These are phyloP conservation scores for Piloderma croceum DNA, from an alignment of 768 basidiomycete species.

Conservation along the genomic window DNA sequence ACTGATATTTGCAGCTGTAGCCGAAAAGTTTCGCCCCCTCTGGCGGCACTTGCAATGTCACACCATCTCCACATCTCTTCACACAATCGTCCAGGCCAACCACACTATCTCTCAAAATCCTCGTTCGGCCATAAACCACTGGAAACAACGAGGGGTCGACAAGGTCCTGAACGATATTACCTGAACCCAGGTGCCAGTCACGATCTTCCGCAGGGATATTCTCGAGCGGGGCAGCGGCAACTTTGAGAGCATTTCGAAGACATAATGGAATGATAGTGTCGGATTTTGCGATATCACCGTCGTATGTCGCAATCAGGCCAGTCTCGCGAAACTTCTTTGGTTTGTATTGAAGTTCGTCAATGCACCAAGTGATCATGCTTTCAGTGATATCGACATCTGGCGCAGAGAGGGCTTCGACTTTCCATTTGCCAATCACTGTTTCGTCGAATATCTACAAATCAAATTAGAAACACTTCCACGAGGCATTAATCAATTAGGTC, in stretches of 20 bases:
- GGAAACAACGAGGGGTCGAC: slow-evolving; percentile 22
- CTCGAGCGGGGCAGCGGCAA: slow-evolving; percentile 12
- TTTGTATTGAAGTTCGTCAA: slow-evolving; percentile 24
- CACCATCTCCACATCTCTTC: no score
- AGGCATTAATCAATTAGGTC: background rate
- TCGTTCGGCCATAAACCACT: slow-evolving; percentile 20
- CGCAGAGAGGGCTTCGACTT: slow-evolving; percentile 14
- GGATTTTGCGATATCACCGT: slow-evolving; percentile 23
- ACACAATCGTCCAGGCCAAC: no score
- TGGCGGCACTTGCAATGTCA: no score
- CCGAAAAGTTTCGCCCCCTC: no score
- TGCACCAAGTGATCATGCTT: slow-evolving; percentile 25
- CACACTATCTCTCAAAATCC: no score
- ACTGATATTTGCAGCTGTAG: no score
- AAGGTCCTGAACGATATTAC: slow-evolving; percentile 21
- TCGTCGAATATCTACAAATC: slow-evolving; percentile 17
- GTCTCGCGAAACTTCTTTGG: slow-evolving; percentile 10
- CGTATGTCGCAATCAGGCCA: slow-evolving; percentile 15
- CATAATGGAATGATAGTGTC: slow-evolving; percentile 17
- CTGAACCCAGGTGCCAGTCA: slow-evolving; percentile 26
- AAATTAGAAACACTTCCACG: no score
- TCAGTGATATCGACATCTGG: slow-evolving; percentile 15
- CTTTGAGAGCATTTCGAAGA: slow-evolving; percentile 5
- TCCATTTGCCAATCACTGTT: slow-evolving; percentile 22
- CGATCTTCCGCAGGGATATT: slow-evolving; percentile 14